Conservation (phyloP, 148 eudicot genomes). For the Chenopodium berlandieri region DNA sequence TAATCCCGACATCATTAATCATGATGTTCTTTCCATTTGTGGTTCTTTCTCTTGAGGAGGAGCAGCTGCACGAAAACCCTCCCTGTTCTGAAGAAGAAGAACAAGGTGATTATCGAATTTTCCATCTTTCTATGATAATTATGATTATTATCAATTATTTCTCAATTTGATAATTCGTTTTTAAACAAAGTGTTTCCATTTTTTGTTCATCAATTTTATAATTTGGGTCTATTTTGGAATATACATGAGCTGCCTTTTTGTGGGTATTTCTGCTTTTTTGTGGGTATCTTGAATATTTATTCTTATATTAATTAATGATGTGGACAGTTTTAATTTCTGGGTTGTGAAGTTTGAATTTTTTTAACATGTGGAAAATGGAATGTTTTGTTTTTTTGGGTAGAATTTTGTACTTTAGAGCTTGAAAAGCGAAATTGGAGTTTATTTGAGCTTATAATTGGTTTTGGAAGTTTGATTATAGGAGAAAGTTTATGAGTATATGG, state of each 20-base stretch:
- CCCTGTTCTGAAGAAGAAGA: not conserved
- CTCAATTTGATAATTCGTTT: not conserved
- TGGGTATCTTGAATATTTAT: not conserved
- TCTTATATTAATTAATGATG: not conserved
- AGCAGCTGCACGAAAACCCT: not conserved
- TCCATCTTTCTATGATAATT: not conserved
- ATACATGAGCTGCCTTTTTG: not conserved
- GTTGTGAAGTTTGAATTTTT: conserved; percentile 8
- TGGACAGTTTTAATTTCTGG: not conserved
- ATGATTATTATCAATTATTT: no score
- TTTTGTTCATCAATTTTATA: not conserved
- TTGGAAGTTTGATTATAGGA: conserved; percentile 7
- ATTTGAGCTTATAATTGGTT: not conserved
- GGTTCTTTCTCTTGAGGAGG: conserved; percentile 20
- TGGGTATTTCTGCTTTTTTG: not conserved
- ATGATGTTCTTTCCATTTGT: conserved; percentile 38
- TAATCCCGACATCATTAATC: conserved; percentile 8
- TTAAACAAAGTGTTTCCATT: not conserved
- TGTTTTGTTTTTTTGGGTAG: not conserved
- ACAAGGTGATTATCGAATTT: conserved; percentile 15
- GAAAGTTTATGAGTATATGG: conserved; percentile 13
- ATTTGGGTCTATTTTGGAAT: not conserved
- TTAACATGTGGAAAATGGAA: not conserved
- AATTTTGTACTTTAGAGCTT: not conserved
- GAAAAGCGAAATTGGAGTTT: not conserved